Conservation (phyloP, 164 flowering plant species). For the Cinnamomum micranthum region DNA sequence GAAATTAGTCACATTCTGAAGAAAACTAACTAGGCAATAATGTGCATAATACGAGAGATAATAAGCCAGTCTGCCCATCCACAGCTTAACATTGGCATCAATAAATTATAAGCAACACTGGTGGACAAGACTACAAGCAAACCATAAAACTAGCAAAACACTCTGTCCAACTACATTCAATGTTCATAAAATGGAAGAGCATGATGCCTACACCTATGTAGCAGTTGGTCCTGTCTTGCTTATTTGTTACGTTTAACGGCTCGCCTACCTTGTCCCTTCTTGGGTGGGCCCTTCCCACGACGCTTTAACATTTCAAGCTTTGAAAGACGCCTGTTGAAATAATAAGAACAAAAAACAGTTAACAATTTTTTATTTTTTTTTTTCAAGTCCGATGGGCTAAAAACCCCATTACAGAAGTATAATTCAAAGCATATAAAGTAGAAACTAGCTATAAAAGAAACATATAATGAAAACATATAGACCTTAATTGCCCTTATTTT, state of each 20-base stretch:
- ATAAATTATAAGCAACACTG: background rate
- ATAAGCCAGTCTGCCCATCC: background rate
- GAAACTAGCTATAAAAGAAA: background rate
- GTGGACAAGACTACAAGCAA: no score
- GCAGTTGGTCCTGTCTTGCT: background rate
- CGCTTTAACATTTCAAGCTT: slow-evolving; percentile 86
- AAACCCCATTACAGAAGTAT: background rate
- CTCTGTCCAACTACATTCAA: background rate
- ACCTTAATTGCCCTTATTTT: no score
- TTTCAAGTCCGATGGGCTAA: no score
- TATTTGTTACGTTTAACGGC: slow-evolving; percentile 55
- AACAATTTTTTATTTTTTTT: no score
- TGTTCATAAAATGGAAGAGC: background rate
- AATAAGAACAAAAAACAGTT: background rate
- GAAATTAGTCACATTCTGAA: background rate
- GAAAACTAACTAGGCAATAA: background rate
- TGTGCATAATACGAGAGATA: background rate
- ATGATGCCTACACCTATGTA: background rate
- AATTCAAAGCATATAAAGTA: no score
- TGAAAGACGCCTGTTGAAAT: slow-evolving; percentile 46
- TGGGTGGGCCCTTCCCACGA: slow-evolving; percentile 81
- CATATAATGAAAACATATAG: background rate
- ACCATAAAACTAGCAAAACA: no score
- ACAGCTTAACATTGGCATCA: background rate
- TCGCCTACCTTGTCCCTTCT: slow-evolving; percentile 87